Evolutionary conservation across 306 rosid genomes (phyloP).

Genomic region (Inga laurina): DNA sequence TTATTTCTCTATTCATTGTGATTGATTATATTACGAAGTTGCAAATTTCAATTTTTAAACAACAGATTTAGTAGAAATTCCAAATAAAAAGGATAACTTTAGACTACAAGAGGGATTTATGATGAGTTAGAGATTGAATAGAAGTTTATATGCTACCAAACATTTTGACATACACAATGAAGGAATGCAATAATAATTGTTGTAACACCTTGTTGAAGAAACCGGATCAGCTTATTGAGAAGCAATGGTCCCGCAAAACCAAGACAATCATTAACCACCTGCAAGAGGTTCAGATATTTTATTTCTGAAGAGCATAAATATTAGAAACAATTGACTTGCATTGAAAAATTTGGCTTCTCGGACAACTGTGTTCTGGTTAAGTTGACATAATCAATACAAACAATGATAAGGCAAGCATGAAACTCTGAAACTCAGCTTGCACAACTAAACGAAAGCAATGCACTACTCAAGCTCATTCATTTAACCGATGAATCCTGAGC

Average conservation of each 20-base stretch:
- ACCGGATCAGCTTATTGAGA: constrained; percentile 85
- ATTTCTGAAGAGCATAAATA: constrained; percentile 13
- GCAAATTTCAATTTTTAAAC: neutral
- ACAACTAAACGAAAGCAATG: neutral
- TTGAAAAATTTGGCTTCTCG: constrained; percentile 26
- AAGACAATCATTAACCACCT: constrained; percentile 87
- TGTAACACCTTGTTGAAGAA: constrained; percentile 81
- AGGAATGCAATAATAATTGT: constrained; percentile 31
- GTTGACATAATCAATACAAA: constrained; percentile 19
- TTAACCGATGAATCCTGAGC: neutral
- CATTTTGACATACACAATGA: constrained; percentile 23
- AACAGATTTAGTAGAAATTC: neutral
- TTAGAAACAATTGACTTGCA: neutral
- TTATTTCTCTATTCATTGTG: neutral
- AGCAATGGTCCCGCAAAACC: constrained; percentile 95
- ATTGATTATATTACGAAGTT: neutral
- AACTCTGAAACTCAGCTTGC: neutral
- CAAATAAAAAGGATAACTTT: neutral
- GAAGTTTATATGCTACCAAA: constrained; percentile 4
- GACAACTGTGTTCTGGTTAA: neutral
- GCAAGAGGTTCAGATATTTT: constrained; percentile 40
- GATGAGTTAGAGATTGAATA: constrained; percentile 20
- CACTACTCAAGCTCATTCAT: constrained; percentile 7
- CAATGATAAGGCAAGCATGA: neutral
- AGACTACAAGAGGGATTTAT: neutral